These are phyloP conservation scores for Diplodia sapinea DNA, from an alignment of 2,329 filamentous ascomycete species.

Conservation along the genomic window DNA sequence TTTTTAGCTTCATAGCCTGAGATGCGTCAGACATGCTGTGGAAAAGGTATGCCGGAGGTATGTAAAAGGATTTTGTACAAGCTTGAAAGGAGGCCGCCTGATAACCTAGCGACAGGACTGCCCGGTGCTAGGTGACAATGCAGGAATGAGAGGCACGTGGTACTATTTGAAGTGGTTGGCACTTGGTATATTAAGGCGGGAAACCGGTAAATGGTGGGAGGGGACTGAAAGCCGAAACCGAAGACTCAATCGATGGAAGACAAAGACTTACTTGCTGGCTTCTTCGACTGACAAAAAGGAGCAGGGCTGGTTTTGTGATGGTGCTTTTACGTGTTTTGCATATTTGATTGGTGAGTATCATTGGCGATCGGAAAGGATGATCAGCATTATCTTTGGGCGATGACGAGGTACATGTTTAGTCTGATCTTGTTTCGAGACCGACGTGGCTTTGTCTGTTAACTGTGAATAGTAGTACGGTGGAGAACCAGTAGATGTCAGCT, in stretches of 20 bases:
- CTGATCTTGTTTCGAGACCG: background rate
- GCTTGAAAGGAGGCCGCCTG: accelerated
- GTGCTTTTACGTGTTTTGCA: too few relatives aligned
- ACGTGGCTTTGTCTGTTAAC: too few relatives aligned
- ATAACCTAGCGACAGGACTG: background rate
- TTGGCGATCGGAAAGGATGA: background rate
- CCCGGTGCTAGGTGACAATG: background rate
- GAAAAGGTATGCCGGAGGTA: background rate
- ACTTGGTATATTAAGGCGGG: too few relatives aligned
- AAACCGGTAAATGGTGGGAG: too few relatives aligned
- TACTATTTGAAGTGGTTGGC: background rate
- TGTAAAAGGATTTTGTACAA: background rate
- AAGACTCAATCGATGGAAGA: too few relatives aligned
- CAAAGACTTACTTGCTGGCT: too few relatives aligned
- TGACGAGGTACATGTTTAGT: background rate
- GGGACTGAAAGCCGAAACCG: too few relatives aligned
- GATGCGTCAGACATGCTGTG: too few relatives aligned
- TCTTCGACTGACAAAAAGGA: background rate
- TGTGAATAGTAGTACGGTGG: background rate
- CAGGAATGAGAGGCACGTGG: background rate
- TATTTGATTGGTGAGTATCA: background rate
- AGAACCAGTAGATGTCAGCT: background rate
- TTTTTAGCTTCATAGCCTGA: too few relatives aligned
- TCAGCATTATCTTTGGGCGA: background rate
- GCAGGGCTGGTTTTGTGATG: background rate